A percentile compares a stretch with the other conserved stretches of the same genome.
These are phyloP conservation scores for Primulina tabacum DNA, from an alignment of 257 asterid species.

Conservation along the genomic window DNA sequence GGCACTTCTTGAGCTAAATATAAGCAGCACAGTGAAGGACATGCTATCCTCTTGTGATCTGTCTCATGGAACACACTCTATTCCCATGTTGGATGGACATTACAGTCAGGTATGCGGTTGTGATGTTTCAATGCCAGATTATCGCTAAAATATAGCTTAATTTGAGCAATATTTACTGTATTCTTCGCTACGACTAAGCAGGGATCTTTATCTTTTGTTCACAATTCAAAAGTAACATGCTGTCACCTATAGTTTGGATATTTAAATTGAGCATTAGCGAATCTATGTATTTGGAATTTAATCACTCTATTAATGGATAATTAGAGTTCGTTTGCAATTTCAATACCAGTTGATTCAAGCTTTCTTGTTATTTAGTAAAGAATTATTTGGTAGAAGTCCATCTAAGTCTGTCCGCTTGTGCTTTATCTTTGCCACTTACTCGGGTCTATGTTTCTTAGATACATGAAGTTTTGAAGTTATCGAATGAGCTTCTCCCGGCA, in stretches of 20 bases:
- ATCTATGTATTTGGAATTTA: background rate
- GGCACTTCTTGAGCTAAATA: conserved; percentile 74
- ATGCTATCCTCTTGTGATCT: conserved; percentile 53
- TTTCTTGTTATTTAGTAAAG: background rate
- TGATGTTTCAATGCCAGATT: conserved; percentile 9
- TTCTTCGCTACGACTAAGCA: background rate
- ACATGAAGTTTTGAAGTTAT: conserved; percentile 67
- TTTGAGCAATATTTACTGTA: background rate
- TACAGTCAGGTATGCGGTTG: conserved; percentile 52
- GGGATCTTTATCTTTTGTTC: background rate
- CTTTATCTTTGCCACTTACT: conserved; percentile 10
- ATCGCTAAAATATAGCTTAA: background rate
- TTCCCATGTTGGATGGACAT: conserved; percentile 58
- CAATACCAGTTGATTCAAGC: background rate
- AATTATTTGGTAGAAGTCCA: background rate
- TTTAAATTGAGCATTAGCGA: background rate
- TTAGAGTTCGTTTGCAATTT: background rate
- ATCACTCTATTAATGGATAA: background rate
- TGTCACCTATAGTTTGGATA: background rate
- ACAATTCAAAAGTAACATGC: background rate
- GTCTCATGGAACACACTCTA: conserved; percentile 62
- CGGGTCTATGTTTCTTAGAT: conserved; percentile 44
- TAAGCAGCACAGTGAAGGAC: conserved; percentile 65
- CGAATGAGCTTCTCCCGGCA: conserved; percentile 83
- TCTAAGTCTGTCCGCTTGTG: background rate